A percentile compares a stretch with the other conserved stretches of the same genome.
phyloP scores from a whole-genome alignment of 2,329 filamentous ascomycete species.

The Rosellinia necatrix region DNA sequence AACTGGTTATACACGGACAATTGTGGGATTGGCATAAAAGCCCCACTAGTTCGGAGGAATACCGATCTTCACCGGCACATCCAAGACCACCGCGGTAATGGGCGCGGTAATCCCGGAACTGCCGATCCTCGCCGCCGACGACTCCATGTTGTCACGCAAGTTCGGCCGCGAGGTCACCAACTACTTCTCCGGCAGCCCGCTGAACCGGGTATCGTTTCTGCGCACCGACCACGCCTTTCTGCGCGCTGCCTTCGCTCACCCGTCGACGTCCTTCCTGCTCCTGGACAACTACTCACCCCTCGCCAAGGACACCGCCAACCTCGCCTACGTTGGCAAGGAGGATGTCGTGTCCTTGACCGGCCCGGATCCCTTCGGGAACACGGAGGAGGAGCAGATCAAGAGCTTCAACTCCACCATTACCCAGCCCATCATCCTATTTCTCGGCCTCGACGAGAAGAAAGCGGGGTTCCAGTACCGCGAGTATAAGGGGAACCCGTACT shows the following conservation, averaged over 20 bases:
- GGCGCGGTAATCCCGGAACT: constrained; percentile 48
- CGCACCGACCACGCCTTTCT: constrained; percentile 74
- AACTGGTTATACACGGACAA: too few relatives aligned
- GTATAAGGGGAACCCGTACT: constrained; percentile 82
- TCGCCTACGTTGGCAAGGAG: constrained; percentile 70
- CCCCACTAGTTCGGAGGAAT: background rate
- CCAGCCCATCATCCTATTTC: constrained; percentile 76
- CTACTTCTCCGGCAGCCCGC: constrained; percentile 79
- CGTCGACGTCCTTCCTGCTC: constrained; percentile 73
- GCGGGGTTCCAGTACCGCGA: constrained; percentile 64
- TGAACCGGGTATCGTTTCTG: constrained; percentile 82
- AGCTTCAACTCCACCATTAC: constrained; percentile 73
- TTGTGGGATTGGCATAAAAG: too few relatives aligned
- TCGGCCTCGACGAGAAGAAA: constrained; percentile 75
- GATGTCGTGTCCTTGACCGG: constrained; percentile 76
- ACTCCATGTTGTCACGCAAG: constrained; percentile 73
- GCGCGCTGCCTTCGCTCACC: constrained; percentile 66
- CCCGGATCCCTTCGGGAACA: constrained; percentile 68
- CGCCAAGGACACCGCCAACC: constrained; percentile 59
- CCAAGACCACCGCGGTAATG: constrained; percentile 33
- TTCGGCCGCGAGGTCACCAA: constrained; percentile 82
- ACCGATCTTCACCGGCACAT: background rate
- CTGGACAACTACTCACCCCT: constrained; percentile 80
- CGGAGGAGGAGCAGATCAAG: constrained; percentile 74
- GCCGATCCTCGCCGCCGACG: constrained; percentile 50